phyloP scores from a whole-genome alignment of 2,329 filamentous ascomycete genomes.

The Akanthomyces uredinophilus region DNA sequence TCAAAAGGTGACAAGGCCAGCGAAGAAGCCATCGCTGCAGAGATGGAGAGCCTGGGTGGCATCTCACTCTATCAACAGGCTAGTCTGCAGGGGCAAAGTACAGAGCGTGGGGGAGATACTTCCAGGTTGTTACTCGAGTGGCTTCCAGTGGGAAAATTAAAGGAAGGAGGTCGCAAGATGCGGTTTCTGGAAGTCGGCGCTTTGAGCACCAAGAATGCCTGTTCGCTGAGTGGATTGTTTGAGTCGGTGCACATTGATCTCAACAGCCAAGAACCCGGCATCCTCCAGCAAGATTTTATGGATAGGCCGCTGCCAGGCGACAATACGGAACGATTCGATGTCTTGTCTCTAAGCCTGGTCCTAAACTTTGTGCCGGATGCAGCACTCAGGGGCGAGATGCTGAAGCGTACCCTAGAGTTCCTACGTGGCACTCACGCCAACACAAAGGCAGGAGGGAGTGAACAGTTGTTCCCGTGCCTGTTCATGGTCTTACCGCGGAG shows the following conservation, averaged over 20 bases:
- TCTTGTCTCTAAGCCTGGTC: conserved; percentile 87
- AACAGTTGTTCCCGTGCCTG: conserved; percentile 56
- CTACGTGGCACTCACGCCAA: conserved; percentile 36
- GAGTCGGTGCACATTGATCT: conserved; percentile 81
- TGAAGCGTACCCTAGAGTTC: conserved; percentile 69
- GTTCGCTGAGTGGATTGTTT: conserved; percentile 66
- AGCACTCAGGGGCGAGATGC: conserved; percentile 73
- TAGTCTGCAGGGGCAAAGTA: conserved; percentile 62
- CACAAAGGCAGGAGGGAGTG: conserved; percentile 17
- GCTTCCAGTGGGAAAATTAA: conserved; percentile 38
- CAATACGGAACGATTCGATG: conserved; percentile 67
- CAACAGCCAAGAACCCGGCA: conserved; percentile 76
- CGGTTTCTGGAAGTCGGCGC: conserved; percentile 85
- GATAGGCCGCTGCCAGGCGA: conserved; percentile 65
- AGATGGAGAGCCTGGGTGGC: conserved; percentile 56
- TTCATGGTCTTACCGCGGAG: conserved; percentile 88
- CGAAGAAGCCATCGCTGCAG: conserved; percentile 42
- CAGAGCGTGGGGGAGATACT: conserved; percentile 62
- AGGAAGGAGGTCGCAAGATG: conserved; percentile 30
- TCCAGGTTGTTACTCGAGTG: conserved; percentile 60
- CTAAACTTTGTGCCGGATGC: conserved; percentile 89
- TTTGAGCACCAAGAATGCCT: conserved; percentile 77
- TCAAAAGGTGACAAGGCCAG: conserved; percentile 44
- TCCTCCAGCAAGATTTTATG: conserved; percentile 93
- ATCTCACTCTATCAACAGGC: conserved; percentile 61